Evolutionary conservation across 345 rosid genomes (phyloP), one percentile per base, ranked within the genome.

Genomic region (Sonneratia caseolaris): DNA sequence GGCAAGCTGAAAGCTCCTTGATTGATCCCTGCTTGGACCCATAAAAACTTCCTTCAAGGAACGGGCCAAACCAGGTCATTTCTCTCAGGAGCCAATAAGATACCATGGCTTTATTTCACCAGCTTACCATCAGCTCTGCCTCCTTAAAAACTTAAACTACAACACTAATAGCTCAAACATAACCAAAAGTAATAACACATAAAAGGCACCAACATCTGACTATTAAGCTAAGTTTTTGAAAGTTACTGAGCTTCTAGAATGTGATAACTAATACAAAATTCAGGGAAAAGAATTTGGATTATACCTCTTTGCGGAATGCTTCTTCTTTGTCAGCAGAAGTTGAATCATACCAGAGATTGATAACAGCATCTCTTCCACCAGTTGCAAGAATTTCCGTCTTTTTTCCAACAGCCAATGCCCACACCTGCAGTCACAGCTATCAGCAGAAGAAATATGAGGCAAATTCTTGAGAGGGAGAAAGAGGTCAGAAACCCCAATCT

Each of bases 381-480:
- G 97, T 90, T 70, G 96, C 97, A 78, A 91, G 76, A 85, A 84
- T 85, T 85, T 92, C 97, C 36, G 97, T 90, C 81, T 87, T 89
- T 81, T 84, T 95, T 70, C 99, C 97, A 22, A 95, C 82, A 69
- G 97, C 92, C 86, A 95, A 83, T 70, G 97, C 97, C 97, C 99
- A 95, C 69, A 90, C 84, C 97, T 95, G 80, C 71, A 78, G 77
- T 56, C 68, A 66, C 70, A 69, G 69, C 69, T 18, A 71, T 74
- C 36, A 27, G 47, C 68, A 76, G 45, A 42, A 69, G 78, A 45
- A 74, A n/a, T 24, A 69, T 15, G 10, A 42, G 45, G 45, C 5
- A 9, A 42, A 42, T 21, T 64, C 53, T 37, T 35, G 15, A 35
- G n/a, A 71, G 15, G 27, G 35, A 15, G 42, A 36, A 69, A n/a